These are phyloP conservation scores for Microcos paniculata DNA, from an alignment of 345 rosid species.

Conservation along the genomic window DNA sequence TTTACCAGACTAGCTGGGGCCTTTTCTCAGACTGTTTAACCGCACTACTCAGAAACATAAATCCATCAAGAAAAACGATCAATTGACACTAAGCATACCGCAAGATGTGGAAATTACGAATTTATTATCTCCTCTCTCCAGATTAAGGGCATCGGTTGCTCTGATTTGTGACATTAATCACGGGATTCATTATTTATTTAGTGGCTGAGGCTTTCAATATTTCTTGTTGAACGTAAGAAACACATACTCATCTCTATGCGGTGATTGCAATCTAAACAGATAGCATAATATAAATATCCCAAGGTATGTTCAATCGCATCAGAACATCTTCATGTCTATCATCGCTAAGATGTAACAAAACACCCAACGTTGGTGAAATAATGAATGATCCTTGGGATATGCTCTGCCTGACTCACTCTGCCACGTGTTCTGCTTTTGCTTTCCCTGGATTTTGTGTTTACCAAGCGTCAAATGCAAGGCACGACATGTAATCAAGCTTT, in stretches of 20 bases:
- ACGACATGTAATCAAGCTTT: background rate
- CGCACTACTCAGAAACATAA: too few relatives aligned
- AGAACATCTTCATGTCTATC: background rate
- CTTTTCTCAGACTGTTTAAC: too few relatives aligned
- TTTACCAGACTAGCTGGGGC: too few relatives aligned
- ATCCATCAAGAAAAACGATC: too few relatives aligned
- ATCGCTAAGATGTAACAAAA: background rate
- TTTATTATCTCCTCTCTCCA: too few relatives aligned
- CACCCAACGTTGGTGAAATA: background rate
- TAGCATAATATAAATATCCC: background rate
- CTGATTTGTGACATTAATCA: too few relatives aligned
- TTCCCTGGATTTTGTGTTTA: background rate
- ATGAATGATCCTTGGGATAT: background rate
- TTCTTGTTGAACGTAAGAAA: background rate
- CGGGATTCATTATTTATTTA: too few relatives aligned
- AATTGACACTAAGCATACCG: background rate
- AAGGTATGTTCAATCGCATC: background rate
- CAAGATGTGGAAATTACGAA: background rate
- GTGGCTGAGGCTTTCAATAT: too few relatives aligned
- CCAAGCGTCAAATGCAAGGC: background rate
- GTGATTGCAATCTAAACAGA: background rate
- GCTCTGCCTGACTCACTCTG: background rate
- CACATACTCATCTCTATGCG: background rate
- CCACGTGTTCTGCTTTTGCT: background rate
- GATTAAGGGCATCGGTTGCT: too few relatives aligned